A percentile compares a stretch with the other conserved stretches of the same genome.
Evolutionary conservation across 306 rosid species (phyloP).

Genomic region (Cicer pinnatifidum): DNA sequence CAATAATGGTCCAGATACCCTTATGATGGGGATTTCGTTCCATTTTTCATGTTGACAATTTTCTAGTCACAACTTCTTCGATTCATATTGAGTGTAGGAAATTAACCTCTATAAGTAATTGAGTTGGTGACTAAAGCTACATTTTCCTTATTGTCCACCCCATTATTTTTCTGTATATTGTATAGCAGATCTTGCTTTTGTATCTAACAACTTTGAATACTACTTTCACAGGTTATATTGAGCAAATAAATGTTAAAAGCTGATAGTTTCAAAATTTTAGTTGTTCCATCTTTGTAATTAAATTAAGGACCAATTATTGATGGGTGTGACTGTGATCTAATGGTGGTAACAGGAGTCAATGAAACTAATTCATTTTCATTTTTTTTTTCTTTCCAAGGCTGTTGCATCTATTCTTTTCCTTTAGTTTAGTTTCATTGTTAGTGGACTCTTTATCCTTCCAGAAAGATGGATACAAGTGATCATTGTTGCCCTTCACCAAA

Average conservation of each 20-base stretch:
- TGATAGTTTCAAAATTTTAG: background rate
- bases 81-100: constrained; percentile 8
- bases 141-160: constrained; percentile 5
- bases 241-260: background rate
- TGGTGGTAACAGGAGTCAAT: background rate
- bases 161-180: background rate
- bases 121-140: constrained; percentile 15
- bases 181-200: background rate
- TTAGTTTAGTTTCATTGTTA: constrained; percentile 1
- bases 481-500: background rate
- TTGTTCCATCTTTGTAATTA: constrained; percentile 7
- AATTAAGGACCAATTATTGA: constrained; percentile 14
- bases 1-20: background rate
- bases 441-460: constrained; percentile 1
- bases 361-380: background rate
- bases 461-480: background rate
- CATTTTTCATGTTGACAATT: constrained; percentile 9
- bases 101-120: constrained; percentile 4
- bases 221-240: constrained; percentile 10
- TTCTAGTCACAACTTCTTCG: constrained; percentile 5
- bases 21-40: constrained; percentile 3
- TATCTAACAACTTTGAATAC: constrained; percentile 6
- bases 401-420: background rate
- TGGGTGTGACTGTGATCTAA: background rate
- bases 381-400: background rate